phyloP scores from a whole-genome alignment of 2,329 filamentous ascomycete genomes.

The Colletotrichum brevisporum region DNA sequence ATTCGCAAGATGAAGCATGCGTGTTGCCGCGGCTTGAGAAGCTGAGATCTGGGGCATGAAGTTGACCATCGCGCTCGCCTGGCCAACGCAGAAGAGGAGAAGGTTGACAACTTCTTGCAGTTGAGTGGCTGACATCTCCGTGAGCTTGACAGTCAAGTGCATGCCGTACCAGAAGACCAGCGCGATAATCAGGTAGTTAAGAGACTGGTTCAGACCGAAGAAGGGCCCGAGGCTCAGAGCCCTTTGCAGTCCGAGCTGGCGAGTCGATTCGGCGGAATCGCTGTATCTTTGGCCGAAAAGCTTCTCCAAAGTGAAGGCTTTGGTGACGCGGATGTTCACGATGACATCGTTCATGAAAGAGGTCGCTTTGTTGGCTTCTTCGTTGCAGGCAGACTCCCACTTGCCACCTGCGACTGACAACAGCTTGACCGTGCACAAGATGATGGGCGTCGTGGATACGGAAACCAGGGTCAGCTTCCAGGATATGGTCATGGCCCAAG shows the following conservation, averaged over 20 bases:
- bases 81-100: slow-evolving; percentile 86
- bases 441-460: slow-evolving; percentile 76
- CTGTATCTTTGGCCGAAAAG: slow-evolving; percentile 78
- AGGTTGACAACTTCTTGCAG: slow-evolving; percentile 85
- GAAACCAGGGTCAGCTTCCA: slow-evolving; percentile 88
- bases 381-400: slow-evolving; percentile 80
- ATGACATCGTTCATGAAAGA: slow-evolving; percentile 82
- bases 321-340: slow-evolving; percentile 82
- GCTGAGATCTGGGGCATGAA: slow-evolving; percentile 86
- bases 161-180: slow-evolving; percentile 89
- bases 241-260: slow-evolving; percentile 74
- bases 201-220: slow-evolving; percentile 83
- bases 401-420: slow-evolving; percentile 76
- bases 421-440: slow-evolving; percentile 75
- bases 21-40: slow-evolving; percentile 78
- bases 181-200: slow-evolving; percentile 79
- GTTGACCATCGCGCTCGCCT: slow-evolving; percentile 76
- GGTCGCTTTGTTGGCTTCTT: slow-evolving; percentile 71
- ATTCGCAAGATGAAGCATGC: slow-evolving; percentile 78
- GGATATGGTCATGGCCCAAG: slow-evolving; percentile 80
- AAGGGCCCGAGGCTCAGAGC: slow-evolving; percentile 78
- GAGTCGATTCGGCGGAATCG: slow-evolving; percentile 63
- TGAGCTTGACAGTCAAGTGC: slow-evolving; percentile 68
- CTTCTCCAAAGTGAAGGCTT: slow-evolving; percentile 79
- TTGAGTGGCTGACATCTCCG: slow-evolving; percentile 62